Evolutionary conservation across 371 early-diverging fungal species (phyloP).

Genomic region (Lichtheimia corymbifera): DNA sequence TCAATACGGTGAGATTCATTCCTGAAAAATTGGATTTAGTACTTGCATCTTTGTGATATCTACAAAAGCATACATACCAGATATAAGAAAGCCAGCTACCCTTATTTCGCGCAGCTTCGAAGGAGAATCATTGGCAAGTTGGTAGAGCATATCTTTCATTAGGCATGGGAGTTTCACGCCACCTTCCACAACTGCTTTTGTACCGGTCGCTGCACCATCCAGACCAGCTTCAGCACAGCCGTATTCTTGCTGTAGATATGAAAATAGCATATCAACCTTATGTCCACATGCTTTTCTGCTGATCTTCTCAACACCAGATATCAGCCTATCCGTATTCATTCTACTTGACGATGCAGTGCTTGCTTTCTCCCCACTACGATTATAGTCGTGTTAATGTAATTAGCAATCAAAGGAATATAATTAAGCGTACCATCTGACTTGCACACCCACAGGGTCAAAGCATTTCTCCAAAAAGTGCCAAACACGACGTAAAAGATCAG

Average conservation of each 20-base stretch:
- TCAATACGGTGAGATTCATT: background rate
- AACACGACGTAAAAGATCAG: background rate
- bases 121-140: background rate
- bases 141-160: constrained; percentile 2
- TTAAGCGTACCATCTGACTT: background rate
- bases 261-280: constrained; percentile 4
- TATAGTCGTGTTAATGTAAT: background rate
- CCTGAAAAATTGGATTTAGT: background rate
- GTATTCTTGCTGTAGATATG: background rate
- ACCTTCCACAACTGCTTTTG: constrained; percentile 3
- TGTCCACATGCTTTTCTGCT: too few relatives aligned
- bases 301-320: too few relatives aligned
- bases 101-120: background rate
- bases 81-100: background rate
- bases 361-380: too few relatives aligned
- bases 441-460: background rate
- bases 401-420: background rate
- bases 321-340: too few relatives aligned
- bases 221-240: constrained; percentile 1
- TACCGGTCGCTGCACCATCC: background rate
- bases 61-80: background rate
- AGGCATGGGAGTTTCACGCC: background rate
- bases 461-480: constrained; percentile 6
- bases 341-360: too few relatives aligned
- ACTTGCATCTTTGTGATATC: too few relatives aligned